phyloP scores from a whole-genome alignment of 1,139 yeast species.

The Debaryomyces nepalensis region DNA sequence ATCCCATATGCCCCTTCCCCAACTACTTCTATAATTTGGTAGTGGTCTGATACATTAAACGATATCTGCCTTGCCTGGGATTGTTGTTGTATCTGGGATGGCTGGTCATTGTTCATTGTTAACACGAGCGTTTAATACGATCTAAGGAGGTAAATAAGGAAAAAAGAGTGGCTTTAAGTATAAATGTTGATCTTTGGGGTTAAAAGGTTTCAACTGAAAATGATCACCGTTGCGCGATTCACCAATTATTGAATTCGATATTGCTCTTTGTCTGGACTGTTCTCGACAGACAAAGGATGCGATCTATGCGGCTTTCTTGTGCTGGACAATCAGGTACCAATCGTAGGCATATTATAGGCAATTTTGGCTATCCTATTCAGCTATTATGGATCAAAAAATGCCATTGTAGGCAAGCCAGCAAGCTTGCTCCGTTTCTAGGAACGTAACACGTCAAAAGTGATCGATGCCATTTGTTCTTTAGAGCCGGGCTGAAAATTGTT shows the following conservation, averaged over 20 bases:
- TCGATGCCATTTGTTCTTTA: no score
- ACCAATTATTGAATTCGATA: neutral
- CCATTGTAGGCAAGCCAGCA: no score
- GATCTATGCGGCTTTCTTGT: neutral
- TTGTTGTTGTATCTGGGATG: constrained; percentile 4
- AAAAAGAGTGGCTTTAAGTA: neutral
- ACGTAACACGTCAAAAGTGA: no score
- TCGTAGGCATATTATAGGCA: neutral
- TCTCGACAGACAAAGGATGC: neutral
- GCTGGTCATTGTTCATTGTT: constrained; percentile 10
- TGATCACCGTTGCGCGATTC: constrained; percentile 12
- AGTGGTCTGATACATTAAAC: constrained; percentile 87
- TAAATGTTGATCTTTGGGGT: constrained; percentile 4
- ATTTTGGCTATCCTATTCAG: no score
- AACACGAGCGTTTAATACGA: neutral
- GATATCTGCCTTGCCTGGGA: constrained; percentile 54
- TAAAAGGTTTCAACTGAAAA: constrained; percentile 11
- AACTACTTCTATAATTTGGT: constrained; percentile 80
- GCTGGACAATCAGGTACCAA: neutral
- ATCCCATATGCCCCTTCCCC: constrained; percentile 99
- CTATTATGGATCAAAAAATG: neutral
- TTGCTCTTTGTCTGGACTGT: neutral
- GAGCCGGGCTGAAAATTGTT: no score
- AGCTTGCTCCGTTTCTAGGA: no score
- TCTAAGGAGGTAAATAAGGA: neutral